Evolutionary conservation across 2,329 filamentous ascomycete species (phyloP), one percentile per base, ranked within the genome.

Genomic region (Chrysosphaeria jannelii): DNA sequence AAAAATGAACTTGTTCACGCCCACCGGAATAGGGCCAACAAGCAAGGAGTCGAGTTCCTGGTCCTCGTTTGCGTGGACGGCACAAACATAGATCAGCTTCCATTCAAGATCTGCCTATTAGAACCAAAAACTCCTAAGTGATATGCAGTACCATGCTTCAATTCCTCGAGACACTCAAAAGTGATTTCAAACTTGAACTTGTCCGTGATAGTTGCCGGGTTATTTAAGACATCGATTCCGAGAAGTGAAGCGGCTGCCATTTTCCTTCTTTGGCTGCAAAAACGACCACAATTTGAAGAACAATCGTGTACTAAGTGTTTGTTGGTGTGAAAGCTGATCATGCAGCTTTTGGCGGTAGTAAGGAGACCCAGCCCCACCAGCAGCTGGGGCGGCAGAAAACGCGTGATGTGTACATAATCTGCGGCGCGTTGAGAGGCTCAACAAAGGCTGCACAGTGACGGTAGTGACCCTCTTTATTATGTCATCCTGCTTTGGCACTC

Each of bases 31-130:
- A n/a, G 85, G 85, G 12, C 85, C 85, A 26, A 97, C 85, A 25
- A 93, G 69, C 28, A 97, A 67, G 12, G 75, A 79, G 48, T 97
- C 85, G 36, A 97, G 78, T 47, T 93, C 85, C 48, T 97, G 85
- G 42, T 97, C 85, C n/a, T n/a, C n/a, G n/a, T n/a, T n/a, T n/a
- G n/a, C n/a, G 43, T 93, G 79, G 32, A 88, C 85, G 35, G 85
- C 97, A 39, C 85, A 88, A 41, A 97, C 85, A 38, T 97, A 97
- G 44, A 78, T 97, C 38, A 97, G 57, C 50, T 97, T 97, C 85
- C 85, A 97, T 50, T 97, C 85, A 30, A 97, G 66, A 49, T 97
- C 85, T 89, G 37, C 4, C 6, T 7, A n/a, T 19, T n/a, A n/a
- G n/a, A n/a, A n/a, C n/a, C n/a, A n/a, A n/a, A n/a, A n/a, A n/a